Base-by-base conservation (phyloP, 140 eudicot species). In the Senecio squalidus region DNA sequence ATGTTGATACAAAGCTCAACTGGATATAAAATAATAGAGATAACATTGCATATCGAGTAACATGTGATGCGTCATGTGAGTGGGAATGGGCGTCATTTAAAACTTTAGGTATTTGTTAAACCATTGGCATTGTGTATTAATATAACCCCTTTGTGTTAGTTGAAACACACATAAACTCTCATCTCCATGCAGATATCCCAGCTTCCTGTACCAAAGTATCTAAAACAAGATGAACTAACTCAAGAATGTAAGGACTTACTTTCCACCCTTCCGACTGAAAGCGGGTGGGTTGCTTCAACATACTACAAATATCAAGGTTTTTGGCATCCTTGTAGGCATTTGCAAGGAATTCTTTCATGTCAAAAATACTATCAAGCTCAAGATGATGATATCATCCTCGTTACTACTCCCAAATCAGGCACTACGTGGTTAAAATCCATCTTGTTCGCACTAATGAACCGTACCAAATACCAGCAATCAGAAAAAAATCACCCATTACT, bases 391-490 rank as follows among this genome's bases (percentile, higher is more conserved):
- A 50, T 81, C 38, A 48, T 78, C 33, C 84, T 85, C 6, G 74
- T 68, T 34, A 75, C 83, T 34, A 65, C 70, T 48, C 88, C 94
- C 0, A 84, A 84, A 78, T 84, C 85, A 14, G 89, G 94, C 72
- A 84, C 89, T 2, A 84, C 94, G 0, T 84, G 94, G 89, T 39
- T 84, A 25, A 84, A 80, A 10, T 77, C 87, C 17, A 4, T 83
- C 49, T 40, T 69, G 26, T 79, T 72, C 41, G 25, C 76, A 54
- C 8, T 70, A 6, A 20, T 75, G 4, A 84, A 80, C 62, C 80
- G 82, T 6, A 58, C 22, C 3, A 33, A 6, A 11, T 20, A 21
- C 34, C 56, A 48, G 2, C 11, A 28, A 6, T 4, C 41, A 11
- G 3, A 5, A 1, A 2, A 52, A 28, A 33, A 51, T 43, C 86